Base-by-base conservation (phyloP, 176 grass and related monocot species). In the Eleusine coracana region DNA sequence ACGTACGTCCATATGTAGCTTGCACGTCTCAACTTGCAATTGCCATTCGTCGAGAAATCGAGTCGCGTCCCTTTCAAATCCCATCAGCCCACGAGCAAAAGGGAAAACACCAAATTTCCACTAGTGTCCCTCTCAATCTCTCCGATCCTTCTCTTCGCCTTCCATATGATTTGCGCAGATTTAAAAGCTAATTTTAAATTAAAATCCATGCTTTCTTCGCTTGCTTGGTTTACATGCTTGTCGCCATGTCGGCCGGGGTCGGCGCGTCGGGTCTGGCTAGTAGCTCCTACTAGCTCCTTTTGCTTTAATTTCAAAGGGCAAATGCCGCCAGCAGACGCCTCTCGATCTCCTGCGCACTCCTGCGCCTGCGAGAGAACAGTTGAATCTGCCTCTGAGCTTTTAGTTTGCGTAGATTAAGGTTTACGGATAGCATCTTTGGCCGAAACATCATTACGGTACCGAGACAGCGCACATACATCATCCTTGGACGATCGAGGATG, bases 331-430 rank as follows among this genome's bases (percentile, higher is more conserved):
- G 49, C 49, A 17, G 49, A 1, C 14, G 14, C 15, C 7, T 34
- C 31, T 34, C 31, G 2, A 2, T n/a, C n/a, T n/a, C n/a, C 31
- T 34, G 31, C 31, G 31, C 31, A 2, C n/a, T n/a, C 25, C 69
- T 10, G 27, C 40, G 12, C 36, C 28, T 5, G 29, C 15, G 60
- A 16, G 60, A 29, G 17, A 59, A 55, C 49, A 74, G 49, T 18
- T 12, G 15, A 37, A 21, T 28, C 27, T 5, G 42, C 23, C 44
- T 5, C 44, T 5, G 41, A n/a, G 72, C 72, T 70, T 70, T 77
- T 60, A 15, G 54, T 70, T 85, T 78, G 83, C 66, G 75, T 85
- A 69, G 74, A 76, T 78, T 78, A 78, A 59, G 54, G 74, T 78
- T 78, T 52, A 78, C 69, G 66, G 27, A 3, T 85, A 49, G 83